Evolutionary conservation across 176 grass and related monocot species (phyloP), one percentile per base, ranked within the genome.

Genomic region (Rhipidocladum racemiflorum): DNA sequence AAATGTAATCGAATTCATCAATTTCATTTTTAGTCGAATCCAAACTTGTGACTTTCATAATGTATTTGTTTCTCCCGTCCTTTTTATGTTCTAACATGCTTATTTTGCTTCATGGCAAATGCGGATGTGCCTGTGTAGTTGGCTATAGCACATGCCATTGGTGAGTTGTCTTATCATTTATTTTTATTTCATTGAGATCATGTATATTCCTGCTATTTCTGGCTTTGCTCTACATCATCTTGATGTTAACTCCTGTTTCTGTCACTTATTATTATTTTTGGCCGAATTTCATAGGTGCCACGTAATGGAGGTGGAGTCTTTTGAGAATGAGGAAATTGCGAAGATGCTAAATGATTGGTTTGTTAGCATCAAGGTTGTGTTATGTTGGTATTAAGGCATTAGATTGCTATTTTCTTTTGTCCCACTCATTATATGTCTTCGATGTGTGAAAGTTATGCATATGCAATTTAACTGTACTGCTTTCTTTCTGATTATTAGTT

Each of bases 101-200:
- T 48, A 24, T 54, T 78, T 61, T 89, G 34, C 13, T 83, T 65
- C 68, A 38, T 83, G 35, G 65, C 8, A 20, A 59, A 65, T 72
- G 14, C 76, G 62, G 72, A 40, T 85, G 38, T 51, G 14, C 42
- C 68, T 38, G 21, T 79, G 72, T 87, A 97, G 95, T 97, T 91
- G 95, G 95, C 55, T 97, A 97, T 44, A 97, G 92, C 87, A 97
- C 95, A 74, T 97, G 95, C 70, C 95, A 97, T 78, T 97, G 88
- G 95, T 97, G 68, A 91, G 85, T 66, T 66, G 21, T 27, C 49
- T 20, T 24, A 71, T 25, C 25, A 64, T 72, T 21, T 2, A 12
- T 20, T 36, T 12, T 65, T 66, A 49, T 15, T 75, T 63, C 12
- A 0, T 65, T 56, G 32, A 70, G 10, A 42, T 65, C 2, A 14